These are phyloP conservation scores for Coemansia aciculifera DNA, from an alignment of 192 early-diverging fungal species.

Conservation along the genomic window DNA sequence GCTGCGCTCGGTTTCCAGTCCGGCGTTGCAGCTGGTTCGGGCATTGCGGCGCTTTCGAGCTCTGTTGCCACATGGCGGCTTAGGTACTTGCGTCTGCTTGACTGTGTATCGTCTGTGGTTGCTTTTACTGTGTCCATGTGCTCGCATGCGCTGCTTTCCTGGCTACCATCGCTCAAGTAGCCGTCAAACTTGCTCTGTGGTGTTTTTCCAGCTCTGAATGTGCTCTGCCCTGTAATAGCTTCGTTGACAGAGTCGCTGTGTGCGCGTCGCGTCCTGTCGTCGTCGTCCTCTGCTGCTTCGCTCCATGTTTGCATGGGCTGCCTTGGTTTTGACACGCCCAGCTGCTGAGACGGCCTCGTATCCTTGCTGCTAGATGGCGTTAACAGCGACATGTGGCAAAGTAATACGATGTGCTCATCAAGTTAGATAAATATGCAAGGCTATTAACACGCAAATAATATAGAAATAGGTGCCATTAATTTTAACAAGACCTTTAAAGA, in stretches of 20 bases:
- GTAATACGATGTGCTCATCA: not conserved
- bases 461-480: not conserved
- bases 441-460: not conserved
- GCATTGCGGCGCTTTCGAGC: not conserved
- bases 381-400: constrained; percentile 8
- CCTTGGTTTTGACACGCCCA: not conserved
- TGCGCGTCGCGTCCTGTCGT: not conserved
- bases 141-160: constrained; percentile 9
- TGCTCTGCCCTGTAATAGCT: not conserved
- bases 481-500: no score
- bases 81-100: constrained; percentile 27
- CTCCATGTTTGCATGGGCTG: not conserved
- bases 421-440: not conserved
- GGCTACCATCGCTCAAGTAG: constrained; percentile 43
- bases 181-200: constrained; percentile 16
- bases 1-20: not conserved
- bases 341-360: not conserved
- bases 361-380: not conserved
- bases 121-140: not conserved
- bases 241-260: not conserved
- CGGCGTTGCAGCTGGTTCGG: not conserved
- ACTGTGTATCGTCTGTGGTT: not conserved
- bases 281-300: not conserved
- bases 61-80: constrained; percentile 17
- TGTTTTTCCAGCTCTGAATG: not conserved